phyloP scores from a whole-genome alignment of 192 early-diverging fungal genomes.

The Martensiomyces pterosporus region DNA sequence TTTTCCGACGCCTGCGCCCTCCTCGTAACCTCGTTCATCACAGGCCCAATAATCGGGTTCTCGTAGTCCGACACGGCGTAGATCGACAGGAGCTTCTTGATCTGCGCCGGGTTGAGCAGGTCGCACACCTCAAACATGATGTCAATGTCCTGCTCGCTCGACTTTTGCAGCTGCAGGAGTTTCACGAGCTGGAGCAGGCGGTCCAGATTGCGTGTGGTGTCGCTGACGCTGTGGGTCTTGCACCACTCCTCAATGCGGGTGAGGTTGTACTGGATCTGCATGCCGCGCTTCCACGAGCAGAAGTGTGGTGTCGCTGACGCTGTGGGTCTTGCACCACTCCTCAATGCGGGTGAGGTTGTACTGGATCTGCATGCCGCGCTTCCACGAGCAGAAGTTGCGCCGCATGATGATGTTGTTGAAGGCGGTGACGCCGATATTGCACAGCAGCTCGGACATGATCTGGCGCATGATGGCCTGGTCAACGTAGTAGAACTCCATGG shows the following conservation, averaged over 20 bases:
- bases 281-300: conserved; percentile 98
- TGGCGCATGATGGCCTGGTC: conserved; percentile 87
- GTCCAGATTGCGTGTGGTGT: conserved; percentile 86
- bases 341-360: conserved; percentile 96
- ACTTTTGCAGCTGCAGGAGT: conserved; percentile 78
- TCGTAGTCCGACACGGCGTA: conserved; percentile 97
- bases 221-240: conserved; percentile 88
- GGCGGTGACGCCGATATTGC: conserved; percentile 90
- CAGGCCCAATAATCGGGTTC: conserved; percentile 78
- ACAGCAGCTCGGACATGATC: conserved; percentile 91
- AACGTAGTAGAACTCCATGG: conserved; percentile 97
- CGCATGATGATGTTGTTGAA: conserved; percentile 99
- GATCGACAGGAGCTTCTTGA: conserved; percentile 94
- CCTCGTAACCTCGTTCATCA: conserved; percentile 84
- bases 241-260: conserved; percentile 98
- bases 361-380: conserved; percentile 99
- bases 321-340: conserved; percentile 98
- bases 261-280: conserved; percentile 99
- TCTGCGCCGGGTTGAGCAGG: conserved; percentile 92
- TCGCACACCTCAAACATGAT: conserved; percentile 99
- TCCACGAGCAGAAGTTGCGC: conserved; percentile 99
- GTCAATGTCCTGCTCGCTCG: conserved; percentile 80
- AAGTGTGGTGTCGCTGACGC: too few species aligned
- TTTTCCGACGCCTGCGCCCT: conserved; percentile 85
- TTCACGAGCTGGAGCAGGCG: conserved; percentile 96